Base-by-base conservation (phyloP, 1,284 basidiomycete species). In the Ganoderma lingzhi region DNA sequence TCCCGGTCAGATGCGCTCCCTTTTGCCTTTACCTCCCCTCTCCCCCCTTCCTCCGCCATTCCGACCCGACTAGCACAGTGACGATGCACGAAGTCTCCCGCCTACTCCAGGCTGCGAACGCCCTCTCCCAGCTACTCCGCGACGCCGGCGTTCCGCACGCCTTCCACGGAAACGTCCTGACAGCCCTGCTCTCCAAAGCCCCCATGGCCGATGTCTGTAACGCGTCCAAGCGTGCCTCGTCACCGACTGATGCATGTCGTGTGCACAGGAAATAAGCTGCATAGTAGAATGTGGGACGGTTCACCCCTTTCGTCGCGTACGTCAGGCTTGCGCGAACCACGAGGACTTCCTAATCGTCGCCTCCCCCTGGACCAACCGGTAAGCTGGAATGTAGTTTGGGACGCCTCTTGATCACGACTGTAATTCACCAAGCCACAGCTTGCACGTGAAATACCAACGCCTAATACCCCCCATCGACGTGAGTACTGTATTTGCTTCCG, bases 131-230 rank as follows among this genome's bases (percentile, higher is more conserved):
- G 69, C 78, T 86, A 66, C 85, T 92, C 70, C 80, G 79, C 67
- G 83, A 83, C 64, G 78, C 79, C 51, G 81, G 81, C 64, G 85
- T 91, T 44, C 86, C 88, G 19, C 91, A 93, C 77, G 90, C 90
- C 30, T 92, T 92, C 81, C 83, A 92, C 76, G 91, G 91, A 28
- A 88, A 84, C 74, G 79, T 91, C 62, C 80, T 91, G 70, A 86
- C 87, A 37, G 87, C 91, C 39, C 79, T 88, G 6, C 82, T 93
- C 45, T 83, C 88, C 58, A 87, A 85, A 73, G 82, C 79, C 69
- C 81, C 86, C 63, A 84, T 86, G 58, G 84, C 86, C 71, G 86
- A 90, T 78, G 90, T 87, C 78, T 73, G 89, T 82, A 59, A 44
- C 64, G 44, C 28, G 44, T 19, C 32, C 62, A 70, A 62, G 42